These are phyloP conservation scores for Scutellaria minor DNA, from an alignment of 257 asterid species.

Conservation along the genomic window DNA sequence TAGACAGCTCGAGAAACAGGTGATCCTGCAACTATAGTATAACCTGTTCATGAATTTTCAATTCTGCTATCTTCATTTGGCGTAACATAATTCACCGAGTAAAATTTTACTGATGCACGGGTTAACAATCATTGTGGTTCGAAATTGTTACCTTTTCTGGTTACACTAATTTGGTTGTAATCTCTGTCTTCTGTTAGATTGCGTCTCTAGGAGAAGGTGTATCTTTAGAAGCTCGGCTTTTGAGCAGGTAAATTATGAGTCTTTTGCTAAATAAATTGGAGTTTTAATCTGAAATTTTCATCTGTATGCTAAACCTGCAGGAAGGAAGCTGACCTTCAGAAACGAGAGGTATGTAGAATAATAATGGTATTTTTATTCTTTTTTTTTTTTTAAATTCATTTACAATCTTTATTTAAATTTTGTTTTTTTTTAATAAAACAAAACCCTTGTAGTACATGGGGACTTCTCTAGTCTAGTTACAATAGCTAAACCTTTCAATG, in stretches of 20 bases:
- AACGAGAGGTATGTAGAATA: conserved; percentile 75
- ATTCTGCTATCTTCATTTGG: background rate
- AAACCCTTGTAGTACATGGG: background rate
- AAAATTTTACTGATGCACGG: too few species aligned
- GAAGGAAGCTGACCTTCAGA: conserved; percentile 96
- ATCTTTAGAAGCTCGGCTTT: conserved; percentile 91
- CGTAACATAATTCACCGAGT: too few species aligned
- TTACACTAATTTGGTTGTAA: background rate
- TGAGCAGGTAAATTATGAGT: conserved; percentile 71
- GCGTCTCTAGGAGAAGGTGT: conserved; percentile 94
- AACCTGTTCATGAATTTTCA: background rate
- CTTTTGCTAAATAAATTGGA: conserved; percentile 23
- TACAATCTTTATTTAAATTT: background rate
- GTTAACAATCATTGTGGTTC: too few species aligned
- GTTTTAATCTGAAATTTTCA: conserved; percentile 24
- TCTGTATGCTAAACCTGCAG: conserved; percentile 45
- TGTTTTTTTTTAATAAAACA: background rate
- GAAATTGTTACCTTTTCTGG: background rate
- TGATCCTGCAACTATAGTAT: conserved; percentile 30
- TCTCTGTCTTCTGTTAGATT: conserved; percentile 51
- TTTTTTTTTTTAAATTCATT: too few species aligned
- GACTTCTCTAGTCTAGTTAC: too few species aligned
- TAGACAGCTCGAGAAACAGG: conserved; percentile 93
- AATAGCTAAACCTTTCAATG: too few species aligned
- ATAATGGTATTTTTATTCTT: background rate